phyloP scores from a whole-genome alignment of 2,329 filamentous ascomycete species.

The Epicoccum nigrum region DNA sequence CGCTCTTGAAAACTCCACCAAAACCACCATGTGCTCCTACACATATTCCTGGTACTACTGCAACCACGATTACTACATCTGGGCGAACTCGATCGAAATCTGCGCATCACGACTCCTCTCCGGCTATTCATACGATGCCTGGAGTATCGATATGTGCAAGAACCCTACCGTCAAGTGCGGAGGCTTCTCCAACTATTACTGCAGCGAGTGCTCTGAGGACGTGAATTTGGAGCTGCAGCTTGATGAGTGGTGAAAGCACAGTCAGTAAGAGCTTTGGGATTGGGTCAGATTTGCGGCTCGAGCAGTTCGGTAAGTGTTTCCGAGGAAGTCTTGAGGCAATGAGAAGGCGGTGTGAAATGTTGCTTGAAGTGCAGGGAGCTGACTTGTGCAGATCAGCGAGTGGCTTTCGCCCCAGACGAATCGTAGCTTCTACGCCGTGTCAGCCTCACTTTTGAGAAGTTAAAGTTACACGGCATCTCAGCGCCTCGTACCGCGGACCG shows the following conservation, averaged over 20 bases:
- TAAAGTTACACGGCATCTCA: not conserved
- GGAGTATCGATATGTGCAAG: slow-evolving; percentile 57
- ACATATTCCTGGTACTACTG: slow-evolving; percentile 57
- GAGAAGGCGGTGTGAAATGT: slow-evolving; percentile 1
- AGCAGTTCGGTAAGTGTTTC: not conserved
- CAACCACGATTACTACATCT: slow-evolving; percentile 57
- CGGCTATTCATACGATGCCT: slow-evolving; percentile 56
- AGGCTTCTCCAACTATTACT: slow-evolving; percentile 54
- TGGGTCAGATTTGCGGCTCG: too few relatives aligned
- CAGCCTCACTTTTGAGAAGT: slow-evolving; percentile 8
- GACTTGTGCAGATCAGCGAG: slow-evolving; percentile 19
- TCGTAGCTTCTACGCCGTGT: slow-evolving; percentile 1
- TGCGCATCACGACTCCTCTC: slow-evolving; percentile 53
- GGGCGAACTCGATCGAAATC: slow-evolving; percentile 54
- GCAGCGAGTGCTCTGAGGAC: slow-evolving; percentile 53
- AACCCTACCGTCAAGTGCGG: slow-evolving; percentile 50
- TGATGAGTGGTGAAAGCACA: slow-evolving; percentile 43
- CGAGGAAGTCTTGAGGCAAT: not conserved
- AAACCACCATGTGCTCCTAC: slow-evolving; percentile 58
- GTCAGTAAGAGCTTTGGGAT: too few relatives aligned
- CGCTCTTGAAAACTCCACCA: not conserved
- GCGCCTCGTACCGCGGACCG: not conserved
- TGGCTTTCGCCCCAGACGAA: not conserved
- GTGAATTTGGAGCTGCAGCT: slow-evolving; percentile 51
- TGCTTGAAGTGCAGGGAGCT: slow-evolving; percentile 6